Percentiles rank a stretch among this genome's conserved stretches.
phyloP scores from a whole-genome alignment of 148 eudicot species.

The Chenopodium suecicum region DNA sequence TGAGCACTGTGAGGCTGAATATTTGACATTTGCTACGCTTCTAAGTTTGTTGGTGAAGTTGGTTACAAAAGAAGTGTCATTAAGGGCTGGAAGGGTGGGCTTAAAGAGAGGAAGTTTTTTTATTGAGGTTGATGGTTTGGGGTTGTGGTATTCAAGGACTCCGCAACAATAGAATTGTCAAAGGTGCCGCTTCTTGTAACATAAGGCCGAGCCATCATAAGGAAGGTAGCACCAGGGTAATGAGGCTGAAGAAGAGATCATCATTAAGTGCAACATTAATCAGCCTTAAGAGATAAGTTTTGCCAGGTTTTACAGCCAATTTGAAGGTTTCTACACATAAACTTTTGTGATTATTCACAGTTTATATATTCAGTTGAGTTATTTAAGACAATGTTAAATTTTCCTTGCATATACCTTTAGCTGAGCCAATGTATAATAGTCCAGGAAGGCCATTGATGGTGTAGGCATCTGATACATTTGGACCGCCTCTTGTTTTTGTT shows the following conservation, averaged over 20 bases:
- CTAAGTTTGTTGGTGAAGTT: no score
- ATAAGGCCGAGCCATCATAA: conserved; percentile 51
- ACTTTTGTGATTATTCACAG: neutral
- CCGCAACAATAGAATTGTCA: conserved; percentile 57
- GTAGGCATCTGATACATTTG: conserved; percentile 46
- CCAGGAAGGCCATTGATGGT: conserved; percentile 34
- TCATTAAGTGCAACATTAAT: conserved; percentile 62
- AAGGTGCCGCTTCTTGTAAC: conserved; percentile 45
- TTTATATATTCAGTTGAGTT: neutral
- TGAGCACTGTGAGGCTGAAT: no score
- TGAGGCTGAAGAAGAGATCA: conserved; percentile 47
- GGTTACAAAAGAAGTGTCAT: no score
- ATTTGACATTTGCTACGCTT: no score
- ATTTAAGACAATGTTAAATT: neutral
- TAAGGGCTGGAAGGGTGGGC: no score
- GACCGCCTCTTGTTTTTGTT: conserved; percentile 48
- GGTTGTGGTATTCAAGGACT: conserved; percentile 36
- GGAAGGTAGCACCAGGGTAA: conserved; percentile 34
- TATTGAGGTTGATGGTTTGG: neutral
- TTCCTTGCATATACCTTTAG: conserved; percentile 25
- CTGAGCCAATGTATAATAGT: conserved; percentile 54
- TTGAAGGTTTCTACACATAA: conserved; percentile 41
- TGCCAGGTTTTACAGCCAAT: conserved; percentile 47
- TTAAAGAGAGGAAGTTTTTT: no score
- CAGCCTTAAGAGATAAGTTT: conserved; percentile 44